A percentile compares a stretch with the other conserved stretches of the same genome.
These are phyloP conservation scores for Forsythia suspensa DNA, from an alignment of 257 asterid genomes.

Conservation along the genomic window DNA sequence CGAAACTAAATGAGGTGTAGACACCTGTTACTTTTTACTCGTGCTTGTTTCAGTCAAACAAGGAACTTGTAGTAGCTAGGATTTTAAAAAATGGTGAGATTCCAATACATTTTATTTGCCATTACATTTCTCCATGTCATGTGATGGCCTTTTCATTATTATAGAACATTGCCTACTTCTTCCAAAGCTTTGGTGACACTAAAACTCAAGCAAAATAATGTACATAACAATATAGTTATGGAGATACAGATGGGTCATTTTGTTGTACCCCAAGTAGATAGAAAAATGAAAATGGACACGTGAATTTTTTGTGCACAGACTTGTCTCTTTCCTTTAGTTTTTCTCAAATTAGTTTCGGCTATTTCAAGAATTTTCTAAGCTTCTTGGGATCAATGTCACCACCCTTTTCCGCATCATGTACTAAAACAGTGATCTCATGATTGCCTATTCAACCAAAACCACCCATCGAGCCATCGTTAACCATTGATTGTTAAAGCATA, in stretches of 20 bases:
- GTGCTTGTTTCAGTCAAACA: background rate
- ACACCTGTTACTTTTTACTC: background rate
- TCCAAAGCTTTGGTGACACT: background rate
- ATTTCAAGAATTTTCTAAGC: background rate
- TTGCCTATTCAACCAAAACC: no score
- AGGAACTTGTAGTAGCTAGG: background rate
- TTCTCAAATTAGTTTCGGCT: background rate
- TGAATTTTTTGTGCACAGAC: background rate
- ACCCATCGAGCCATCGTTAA: no score
- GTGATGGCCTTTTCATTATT: background rate
- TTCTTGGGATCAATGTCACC: background rate
- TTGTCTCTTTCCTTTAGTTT: background rate
- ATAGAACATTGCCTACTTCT: background rate
- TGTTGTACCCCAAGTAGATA: background rate
- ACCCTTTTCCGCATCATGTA: background rate
- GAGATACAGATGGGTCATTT: background rate
- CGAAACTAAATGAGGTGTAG: conserved; percentile 73
- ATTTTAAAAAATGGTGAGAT: background rate
- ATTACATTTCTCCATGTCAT: background rate
- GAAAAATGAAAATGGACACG: background rate
- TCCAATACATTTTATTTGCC: background rate
- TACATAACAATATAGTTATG: background rate
- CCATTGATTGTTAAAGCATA: no score
- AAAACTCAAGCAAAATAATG: background rate
- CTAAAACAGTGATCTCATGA: no score